Base-by-base conservation (phyloP, 2,329 filamentous ascomycete species). In the Lachnellula arida region DNA sequence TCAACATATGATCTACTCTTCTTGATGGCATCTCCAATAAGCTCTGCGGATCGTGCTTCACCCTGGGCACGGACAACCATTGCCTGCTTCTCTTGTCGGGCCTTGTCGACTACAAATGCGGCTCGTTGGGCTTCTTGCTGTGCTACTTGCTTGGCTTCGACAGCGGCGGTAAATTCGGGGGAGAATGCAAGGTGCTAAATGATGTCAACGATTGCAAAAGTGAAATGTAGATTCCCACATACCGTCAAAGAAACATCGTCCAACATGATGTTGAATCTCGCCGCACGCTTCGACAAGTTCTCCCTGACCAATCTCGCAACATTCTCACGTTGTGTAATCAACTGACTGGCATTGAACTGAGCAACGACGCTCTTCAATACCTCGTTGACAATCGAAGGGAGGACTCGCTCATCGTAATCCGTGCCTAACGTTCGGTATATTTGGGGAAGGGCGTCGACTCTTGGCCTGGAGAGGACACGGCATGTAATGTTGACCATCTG, bases 401-500 rank as follows among this genome's bases (percentile, higher is more conserved):
- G 80, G 43, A 99, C 91, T 59, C 94, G 82, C 83, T 99, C 94
- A 69, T 99, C 94, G 72, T 97, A 99, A 76, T 99, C 94, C 55
- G 86, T 87, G 53, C 94, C 94, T 37, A 99, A 82, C 1, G 94
- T 99, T 64, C 94, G 84, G 81, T 97, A 99, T 70, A 99, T 99
- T 76, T 96, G 91, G 17, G 94, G 94, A 43, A 99, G 84, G 34
- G 92, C 89, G 63, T 89, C 85, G 69, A 99, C 79, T 56, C 91
- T 85, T 55, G 94, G 94, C 67, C 91, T 82, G 57, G 93, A 97
- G 52, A 99, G 89, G 57, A 99, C 94, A 89, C 94, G 93, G 76
- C 94, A 99, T 71, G 93, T 99, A 73, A 99, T 97, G 83, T 99
- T 99, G 72, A 97, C 94, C 94, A 99, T 99, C 80, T 99, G 94